Evolutionary conservation across 768 basidiomycete genomes (phyloP), one percentile per base, ranked within the genome.

Genomic region (Hydnomerulius pinastri): DNA sequence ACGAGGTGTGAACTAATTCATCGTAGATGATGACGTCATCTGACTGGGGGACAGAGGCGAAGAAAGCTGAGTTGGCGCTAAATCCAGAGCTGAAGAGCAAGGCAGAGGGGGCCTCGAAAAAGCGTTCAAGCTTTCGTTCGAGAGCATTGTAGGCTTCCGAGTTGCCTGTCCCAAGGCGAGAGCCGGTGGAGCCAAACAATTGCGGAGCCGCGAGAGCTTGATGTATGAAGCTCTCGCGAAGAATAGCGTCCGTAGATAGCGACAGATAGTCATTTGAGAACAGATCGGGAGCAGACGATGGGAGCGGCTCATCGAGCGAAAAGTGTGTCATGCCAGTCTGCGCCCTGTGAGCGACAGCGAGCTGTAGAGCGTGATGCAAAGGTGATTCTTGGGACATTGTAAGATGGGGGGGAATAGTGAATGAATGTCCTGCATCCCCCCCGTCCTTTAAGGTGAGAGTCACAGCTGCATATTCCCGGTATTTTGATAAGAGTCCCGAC

Each of bases 201-300:
- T 27, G 52, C 30, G 50, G 57, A 10, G 43, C 51, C 3, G 51
- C 46, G 15, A 73, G 62, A 8, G 57, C 48, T 6, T 57, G 43
- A n/a, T 74, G 54, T 61, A 77, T 71, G 12, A 60, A 55, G 13
- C 48, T 21, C 4, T 73, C 71, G 6, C 52, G 43, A 1, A 79
- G 65, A 2, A 51, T 43, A 0, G 53, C 36, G 37, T 73, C 72
- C 2, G 62, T 59, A 5, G 76, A 67, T 2, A 82, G 58, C 1
- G 78, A 77, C 10, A 82, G 69, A 53, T 80, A 81, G 55, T 82
- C 77, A 45, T 78, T 81, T 6, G 79, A 77, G 33, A 73, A 74
- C 46, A 77, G 64, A 47, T 77, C 75, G 1, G 61, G 58, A 28
- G 58, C 55, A 35, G 46, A 35, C 11, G 61, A 51, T 9, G 62